A percentile compares a stretch with the other conserved stretches of the same genome.
Conservation (phyloP, 2,329 filamentous ascomycete species). For the Arthrobotrys musiformis region DNA sequence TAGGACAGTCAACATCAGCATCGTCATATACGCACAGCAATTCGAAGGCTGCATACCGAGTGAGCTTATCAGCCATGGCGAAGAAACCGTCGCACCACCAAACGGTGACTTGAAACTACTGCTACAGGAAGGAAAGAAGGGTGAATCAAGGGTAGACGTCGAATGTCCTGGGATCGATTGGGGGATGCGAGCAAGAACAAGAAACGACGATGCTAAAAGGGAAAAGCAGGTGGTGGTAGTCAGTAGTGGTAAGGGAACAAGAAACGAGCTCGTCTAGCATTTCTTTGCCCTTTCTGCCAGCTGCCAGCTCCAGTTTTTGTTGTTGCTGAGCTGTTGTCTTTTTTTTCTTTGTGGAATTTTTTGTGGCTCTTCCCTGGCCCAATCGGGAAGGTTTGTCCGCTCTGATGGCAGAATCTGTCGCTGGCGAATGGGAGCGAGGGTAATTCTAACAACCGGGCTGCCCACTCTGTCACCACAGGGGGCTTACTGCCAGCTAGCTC, state of each 20-base stretch:
- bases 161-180: neutral
- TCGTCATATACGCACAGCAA: conserved; percentile 24
- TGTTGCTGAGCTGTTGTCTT: conserved; percentile 56
- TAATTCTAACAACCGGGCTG: conserved; percentile 43
- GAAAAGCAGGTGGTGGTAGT: neutral
- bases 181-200: neutral
- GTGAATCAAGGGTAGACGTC: neutral
- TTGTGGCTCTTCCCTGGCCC: conserved; percentile 19
- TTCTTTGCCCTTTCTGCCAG: neutral
- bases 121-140: conserved; percentile 27
- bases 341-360: conserved; percentile 56
- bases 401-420: neutral
- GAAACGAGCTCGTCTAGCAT: conserved; percentile 38
- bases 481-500: neutral
- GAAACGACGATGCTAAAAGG: conserved; percentile 5
- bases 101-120: conserved; percentile 60
- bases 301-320: conserved; percentile 35
- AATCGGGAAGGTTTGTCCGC: conserved; percentile 46
- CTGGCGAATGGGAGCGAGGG: conserved; percentile 41
- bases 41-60: conserved; percentile 74
- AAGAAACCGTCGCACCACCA: conserved; percentile 55
- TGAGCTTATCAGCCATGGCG: conserved; percentile 89
- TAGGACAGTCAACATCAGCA: conserved; percentile 48
- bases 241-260: no score
- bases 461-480: no score